Evolutionary conservation across 2,329 filamentous ascomycete genomes (phyloP).

Genomic region (Fonsecaea nubica): DNA sequence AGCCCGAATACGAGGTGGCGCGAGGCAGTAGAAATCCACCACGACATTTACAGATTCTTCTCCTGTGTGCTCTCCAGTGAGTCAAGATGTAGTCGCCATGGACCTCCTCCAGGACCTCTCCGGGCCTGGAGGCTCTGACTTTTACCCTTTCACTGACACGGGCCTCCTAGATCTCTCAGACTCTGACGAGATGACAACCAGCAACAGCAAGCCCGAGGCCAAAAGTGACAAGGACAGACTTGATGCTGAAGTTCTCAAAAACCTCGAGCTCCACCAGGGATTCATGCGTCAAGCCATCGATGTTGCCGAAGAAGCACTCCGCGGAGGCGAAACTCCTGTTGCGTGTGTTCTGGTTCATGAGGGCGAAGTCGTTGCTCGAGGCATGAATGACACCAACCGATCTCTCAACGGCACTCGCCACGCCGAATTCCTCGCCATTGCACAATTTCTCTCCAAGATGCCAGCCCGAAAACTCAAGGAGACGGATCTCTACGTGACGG

Average conservation of each 20-base stretch:
- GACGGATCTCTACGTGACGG: slow-evolving; percentile 89
- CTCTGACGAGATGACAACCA: slow-evolving; percentile 31
- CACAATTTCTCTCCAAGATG: slow-evolving; percentile 68
- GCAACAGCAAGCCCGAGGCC: slow-evolving; percentile 15
- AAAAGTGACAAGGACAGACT: slow-evolving; percentile 37
- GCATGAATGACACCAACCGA: slow-evolving; percentile 96
- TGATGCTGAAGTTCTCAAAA: slow-evolving; percentile 36
- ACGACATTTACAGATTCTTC: slow-evolving; percentile 21
- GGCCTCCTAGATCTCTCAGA: slow-evolving; percentile 26
- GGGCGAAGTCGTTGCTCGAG: slow-evolving; percentile 78
- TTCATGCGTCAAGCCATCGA: slow-evolving; percentile 42
- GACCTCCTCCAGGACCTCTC: slow-evolving; percentile 30
- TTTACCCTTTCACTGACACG: slow-evolving; percentile 18
- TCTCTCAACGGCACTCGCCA: slow-evolving; percentile 88
- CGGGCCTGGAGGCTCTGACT: slow-evolving; percentile 23
- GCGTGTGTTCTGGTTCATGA: slow-evolving; percentile 91
- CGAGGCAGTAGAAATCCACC: slow-evolving; percentile 4
- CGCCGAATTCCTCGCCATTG: slow-evolving; percentile 90
- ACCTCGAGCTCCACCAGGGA: slow-evolving; percentile 39
- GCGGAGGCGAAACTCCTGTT: slow-evolving; percentile 90
- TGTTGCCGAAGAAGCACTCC: slow-evolving; percentile 77
- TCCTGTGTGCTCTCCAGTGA: slow-evolving; percentile 20
- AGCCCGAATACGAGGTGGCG: slow-evolving; percentile 23
- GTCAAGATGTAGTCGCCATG: slow-evolving; percentile 35
- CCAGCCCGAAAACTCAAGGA: slow-evolving; percentile 72